Evolutionary conservation across 2,329 filamentous ascomycete genomes (phyloP), one percentile per base, ranked within the genome.

Genomic region (Botrytis porri): DNA sequence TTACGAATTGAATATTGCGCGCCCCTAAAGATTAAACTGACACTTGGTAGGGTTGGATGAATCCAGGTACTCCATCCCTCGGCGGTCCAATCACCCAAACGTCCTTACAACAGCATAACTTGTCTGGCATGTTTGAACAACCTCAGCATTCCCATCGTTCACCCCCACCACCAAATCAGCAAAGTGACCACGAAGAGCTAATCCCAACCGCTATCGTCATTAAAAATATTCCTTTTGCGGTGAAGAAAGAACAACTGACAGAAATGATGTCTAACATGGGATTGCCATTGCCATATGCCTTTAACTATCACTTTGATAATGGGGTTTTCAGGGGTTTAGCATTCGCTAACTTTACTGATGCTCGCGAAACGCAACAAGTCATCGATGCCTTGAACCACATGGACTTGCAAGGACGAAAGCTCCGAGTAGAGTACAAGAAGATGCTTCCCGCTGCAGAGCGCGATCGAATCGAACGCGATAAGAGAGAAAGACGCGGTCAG

Each of bases 271-370:
- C 95, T 14, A 93, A 97, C 32, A 89, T 98, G 87, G 92, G 94
- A 77, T 88, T 99, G 57, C 96, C 96, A 1, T 89, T 98, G 77
- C 96, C 96, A 0, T 99, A 99, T 81, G 96, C 96, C 20, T 99
- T 99, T 87, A 99, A 99, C 86, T 98, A 99, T 80, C 96, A 99
- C 83, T 99, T 99, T 81, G 96, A 99, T 81, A 97, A 97, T 79
- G 96, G 96, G 41, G 95, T 99, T 41, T 99, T 99, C 85, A 88
- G 96, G 73, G 96, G 96, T 10, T 86, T 99, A 69, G 96, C 96
- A 3, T 99, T 99, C 84, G 96, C 96, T 81, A 99, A 99, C 84
- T 99, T 98, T 82, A 97, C 96, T 51, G 97, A 94, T 25, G 90
- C 96, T 1, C 93, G 98, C 76, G 96, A 99, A 82, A 99, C 96